Conservation (phyloP, 78 protist genomes). For the Goniomonas avonlea region DNA sequence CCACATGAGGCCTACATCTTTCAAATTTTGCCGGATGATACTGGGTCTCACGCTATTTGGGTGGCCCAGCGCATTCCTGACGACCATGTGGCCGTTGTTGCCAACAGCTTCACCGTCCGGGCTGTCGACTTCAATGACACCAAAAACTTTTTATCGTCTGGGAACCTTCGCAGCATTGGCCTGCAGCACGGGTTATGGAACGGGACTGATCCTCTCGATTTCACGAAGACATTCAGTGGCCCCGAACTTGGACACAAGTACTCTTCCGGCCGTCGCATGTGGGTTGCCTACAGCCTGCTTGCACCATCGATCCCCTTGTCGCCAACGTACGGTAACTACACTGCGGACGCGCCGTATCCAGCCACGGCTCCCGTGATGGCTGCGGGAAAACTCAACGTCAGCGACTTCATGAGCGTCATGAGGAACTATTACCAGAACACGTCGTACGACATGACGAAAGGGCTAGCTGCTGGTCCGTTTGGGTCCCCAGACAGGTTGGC, state of each 20-base stretch:
- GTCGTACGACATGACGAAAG: constrained; percentile 14
- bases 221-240: not conserved
- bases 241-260: constrained; percentile 22
- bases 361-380: not conserved
- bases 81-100: constrained; percentile 18
- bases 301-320: constrained; percentile 25
- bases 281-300: constrained; percentile 39
- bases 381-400: not conserved
- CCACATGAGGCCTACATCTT: constrained; percentile 36
- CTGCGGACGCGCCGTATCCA: constrained; percentile 9
- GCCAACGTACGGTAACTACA: not conserved
- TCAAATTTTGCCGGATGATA: constrained; percentile 38
- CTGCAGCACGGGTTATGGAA: constrained; percentile 28
- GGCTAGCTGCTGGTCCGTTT: constrained; percentile 47
- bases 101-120: constrained; percentile 44
- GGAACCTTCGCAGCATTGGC: constrained; percentile 1
- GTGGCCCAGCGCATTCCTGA: constrained; percentile 56
- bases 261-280: constrained; percentile 41
- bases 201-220: constrained; percentile 29
- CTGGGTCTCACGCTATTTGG: constrained; percentile 36
- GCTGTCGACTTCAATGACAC: not conserved
- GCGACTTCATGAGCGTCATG: not conserved
- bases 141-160: not conserved
- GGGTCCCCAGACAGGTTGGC: constrained; percentile 49
- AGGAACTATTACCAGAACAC: constrained; percentile 28